These are phyloP conservation scores for Pharnaceum exiguum DNA, from an alignment of 148 eudicot genomes.

Conservation along the genomic window DNA sequence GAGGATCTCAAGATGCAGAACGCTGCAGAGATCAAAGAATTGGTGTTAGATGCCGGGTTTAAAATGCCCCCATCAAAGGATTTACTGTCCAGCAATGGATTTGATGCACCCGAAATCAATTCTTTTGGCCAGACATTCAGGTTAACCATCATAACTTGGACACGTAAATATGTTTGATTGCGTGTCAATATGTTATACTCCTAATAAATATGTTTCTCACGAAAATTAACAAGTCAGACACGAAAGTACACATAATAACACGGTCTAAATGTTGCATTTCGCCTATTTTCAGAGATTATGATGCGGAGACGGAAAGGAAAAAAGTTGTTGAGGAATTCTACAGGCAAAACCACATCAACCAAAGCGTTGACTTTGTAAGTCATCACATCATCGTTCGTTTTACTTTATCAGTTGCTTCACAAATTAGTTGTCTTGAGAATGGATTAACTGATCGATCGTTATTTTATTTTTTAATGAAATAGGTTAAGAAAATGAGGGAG, in stretches of 20 bases:
- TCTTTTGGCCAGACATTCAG: conserved; percentile 55
- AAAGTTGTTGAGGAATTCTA: conserved; percentile 44
- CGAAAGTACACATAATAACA: background rate
- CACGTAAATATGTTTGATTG: background rate
- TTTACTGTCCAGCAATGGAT: conserved; percentile 16
- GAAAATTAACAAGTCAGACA: too few relatives aligned
- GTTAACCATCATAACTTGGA: conserved; percentile 1
- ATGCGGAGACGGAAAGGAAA: conserved; percentile 36
- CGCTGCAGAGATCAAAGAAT: conserved; percentile 9
- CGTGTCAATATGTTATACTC: background rate
- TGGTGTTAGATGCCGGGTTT: conserved; percentile 24
- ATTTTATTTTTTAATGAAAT: background rate
- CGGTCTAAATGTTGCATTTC: background rate
- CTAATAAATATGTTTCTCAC: too few relatives aligned
- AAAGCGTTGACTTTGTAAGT: conserved; percentile 55
- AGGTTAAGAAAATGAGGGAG: conserved; percentile 84
- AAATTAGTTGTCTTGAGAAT: too few relatives aligned
- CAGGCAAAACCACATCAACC: conserved; percentile 46
- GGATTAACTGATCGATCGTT: too few relatives aligned
- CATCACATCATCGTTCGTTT: background rate
- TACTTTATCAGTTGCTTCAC: too few relatives aligned
- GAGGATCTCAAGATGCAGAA: background rate
- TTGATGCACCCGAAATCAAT: conserved; percentile 39
- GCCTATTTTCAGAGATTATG: conserved; percentile 42
- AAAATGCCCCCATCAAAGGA: conserved; percentile 15